phyloP scores from a whole-genome alignment of 2,329 filamentous ascomycete genomes.

The Chaetothyriales sp. region DNA sequence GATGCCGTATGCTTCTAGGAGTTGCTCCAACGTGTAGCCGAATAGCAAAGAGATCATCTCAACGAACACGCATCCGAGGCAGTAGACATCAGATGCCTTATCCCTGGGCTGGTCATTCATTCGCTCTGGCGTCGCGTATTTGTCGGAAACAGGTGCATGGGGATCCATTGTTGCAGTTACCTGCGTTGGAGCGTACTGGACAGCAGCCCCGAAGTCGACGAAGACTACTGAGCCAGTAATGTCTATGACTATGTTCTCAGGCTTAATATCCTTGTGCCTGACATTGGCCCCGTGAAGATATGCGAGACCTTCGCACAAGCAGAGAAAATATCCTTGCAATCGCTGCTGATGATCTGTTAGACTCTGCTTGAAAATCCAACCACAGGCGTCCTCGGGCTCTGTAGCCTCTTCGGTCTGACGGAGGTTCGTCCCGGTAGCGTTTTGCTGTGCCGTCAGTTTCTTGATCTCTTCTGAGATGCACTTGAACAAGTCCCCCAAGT shows the following conservation, averaged over 20 bases:
- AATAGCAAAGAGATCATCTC: slow-evolving; percentile 1
- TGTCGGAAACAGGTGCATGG: background rate
- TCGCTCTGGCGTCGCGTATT: background rate
- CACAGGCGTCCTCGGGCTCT: no score
- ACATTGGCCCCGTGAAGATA: slow-evolving; percentile 10
- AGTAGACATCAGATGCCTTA: slow-evolving; percentile 1
- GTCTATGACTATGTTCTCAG: slow-evolving; percentile 10
- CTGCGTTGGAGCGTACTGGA: background rate
- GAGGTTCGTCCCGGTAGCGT: background rate
- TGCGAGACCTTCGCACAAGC: slow-evolving; percentile 3
- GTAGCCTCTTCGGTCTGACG: background rate
- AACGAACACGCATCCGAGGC: slow-evolving; percentile 1
- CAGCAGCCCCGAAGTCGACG: slow-evolving; percentile 1
- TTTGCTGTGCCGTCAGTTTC: background rate
- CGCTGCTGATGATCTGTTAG: background rate
- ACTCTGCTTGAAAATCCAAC: background rate
- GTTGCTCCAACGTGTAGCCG: background rate
- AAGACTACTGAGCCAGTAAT: background rate
- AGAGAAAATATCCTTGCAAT: slow-evolving; percentile 2
- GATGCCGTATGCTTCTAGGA: background rate
- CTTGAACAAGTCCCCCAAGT: slow-evolving; percentile 4
- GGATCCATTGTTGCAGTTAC: background rate
- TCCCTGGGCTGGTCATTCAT: background rate
- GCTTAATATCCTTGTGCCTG: slow-evolving; percentile 13
- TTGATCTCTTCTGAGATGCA: slow-evolving; percentile 1